A percentile compares a stretch with the other conserved stretches of the same genome.
Evolutionary conservation across 805 yeast species (phyloP).

Genomic region (Ascoidea rubescens): DNA sequence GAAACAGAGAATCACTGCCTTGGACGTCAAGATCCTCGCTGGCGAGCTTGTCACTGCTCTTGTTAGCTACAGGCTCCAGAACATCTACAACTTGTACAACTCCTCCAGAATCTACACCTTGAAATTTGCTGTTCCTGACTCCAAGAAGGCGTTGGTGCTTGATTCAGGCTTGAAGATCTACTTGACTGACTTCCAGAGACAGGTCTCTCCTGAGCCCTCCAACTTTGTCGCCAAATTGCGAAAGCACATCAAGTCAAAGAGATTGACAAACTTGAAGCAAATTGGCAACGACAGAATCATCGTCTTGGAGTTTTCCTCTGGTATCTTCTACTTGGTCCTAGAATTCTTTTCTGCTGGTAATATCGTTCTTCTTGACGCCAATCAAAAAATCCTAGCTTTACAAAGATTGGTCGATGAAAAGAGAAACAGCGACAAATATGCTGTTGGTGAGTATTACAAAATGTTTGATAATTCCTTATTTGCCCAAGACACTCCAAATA

Average conservation of each 20-base stretch:
- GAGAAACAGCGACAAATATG: slow-evolving; percentile 39
- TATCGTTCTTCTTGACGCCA: slow-evolving; percentile 59
- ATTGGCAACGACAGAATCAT: slow-evolving; percentile 72
- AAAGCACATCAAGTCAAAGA: slow-evolving; percentile 70
- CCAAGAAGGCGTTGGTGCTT: slow-evolving; percentile 58
- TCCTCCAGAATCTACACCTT: slow-evolving; percentile 61
- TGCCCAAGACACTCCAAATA: no score
- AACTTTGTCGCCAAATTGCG: slow-evolving; percentile 77
- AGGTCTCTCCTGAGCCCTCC: slow-evolving; percentile 70
- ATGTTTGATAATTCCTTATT: slow-evolving; percentile 45
- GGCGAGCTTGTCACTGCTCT: slow-evolving; percentile 47
- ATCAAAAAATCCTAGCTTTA: slow-evolving; percentile 51
- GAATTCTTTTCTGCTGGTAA: slow-evolving; percentile 97
- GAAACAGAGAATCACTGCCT: slow-evolving; percentile 74
- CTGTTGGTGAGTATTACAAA: slow-evolving; percentile 61
- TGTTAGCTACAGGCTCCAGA: slow-evolving; percentile 59
- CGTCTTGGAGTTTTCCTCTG: slow-evolving; percentile 77
- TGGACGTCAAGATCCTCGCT: slow-evolving; percentile 64
- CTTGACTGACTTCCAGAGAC: slow-evolving; percentile 67
- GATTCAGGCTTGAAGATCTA: slow-evolving; percentile 83
- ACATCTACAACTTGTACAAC: slow-evolving; percentile 68
- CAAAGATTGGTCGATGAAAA: slow-evolving; percentile 71
- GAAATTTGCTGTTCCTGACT: slow-evolving; percentile 74
- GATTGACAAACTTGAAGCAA: slow-evolving; percentile 61
- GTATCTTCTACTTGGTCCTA: slow-evolving; percentile 58